phyloP scores from a whole-genome alignment of 345 rosid species.

The Corchorus capsularis region DNA sequence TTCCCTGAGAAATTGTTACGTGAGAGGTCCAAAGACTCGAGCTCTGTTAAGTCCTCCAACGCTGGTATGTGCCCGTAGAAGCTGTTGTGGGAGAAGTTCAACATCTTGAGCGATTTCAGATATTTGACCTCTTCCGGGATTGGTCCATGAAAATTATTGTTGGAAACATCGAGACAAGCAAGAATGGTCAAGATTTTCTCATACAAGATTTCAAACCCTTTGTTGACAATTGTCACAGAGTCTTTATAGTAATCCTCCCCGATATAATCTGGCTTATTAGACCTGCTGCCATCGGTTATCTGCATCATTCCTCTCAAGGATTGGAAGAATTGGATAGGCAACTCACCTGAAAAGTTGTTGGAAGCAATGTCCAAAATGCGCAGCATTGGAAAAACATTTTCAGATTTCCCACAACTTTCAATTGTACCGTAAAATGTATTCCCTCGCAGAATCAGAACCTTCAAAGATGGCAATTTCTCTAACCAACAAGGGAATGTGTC shows the following conservation, averaged over 20 bases:
- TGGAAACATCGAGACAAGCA: not conserved
- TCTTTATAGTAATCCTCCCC: not conserved
- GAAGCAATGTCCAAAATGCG: not conserved
- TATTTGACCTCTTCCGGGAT: constrained; percentile 27
- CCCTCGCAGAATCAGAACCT: not conserved
- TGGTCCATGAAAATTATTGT: not conserved
- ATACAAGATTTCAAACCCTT: not conserved
- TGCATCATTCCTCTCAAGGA: not conserved
- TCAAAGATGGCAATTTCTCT: not conserved
- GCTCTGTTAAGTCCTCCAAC: not conserved
- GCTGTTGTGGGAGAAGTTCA: not conserved
- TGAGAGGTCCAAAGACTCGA: constrained; percentile 27
- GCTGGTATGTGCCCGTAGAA: not conserved
- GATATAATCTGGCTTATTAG: not conserved
- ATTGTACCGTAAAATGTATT: not conserved
- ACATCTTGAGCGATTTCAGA: constrained; percentile 5
- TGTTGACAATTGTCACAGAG: not conserved
- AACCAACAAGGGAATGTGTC: not conserved
- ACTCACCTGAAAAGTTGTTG: not conserved
- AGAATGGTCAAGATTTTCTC: not conserved
- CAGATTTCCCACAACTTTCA: no score
- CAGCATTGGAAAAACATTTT: not conserved
- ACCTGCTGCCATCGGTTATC: no score
- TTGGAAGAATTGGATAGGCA: not conserved
- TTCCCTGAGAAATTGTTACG: constrained; percentile 22